Evolutionary conservation across 345 rosid genomes (phyloP).

Genomic region (Camelina sativa): DNA sequence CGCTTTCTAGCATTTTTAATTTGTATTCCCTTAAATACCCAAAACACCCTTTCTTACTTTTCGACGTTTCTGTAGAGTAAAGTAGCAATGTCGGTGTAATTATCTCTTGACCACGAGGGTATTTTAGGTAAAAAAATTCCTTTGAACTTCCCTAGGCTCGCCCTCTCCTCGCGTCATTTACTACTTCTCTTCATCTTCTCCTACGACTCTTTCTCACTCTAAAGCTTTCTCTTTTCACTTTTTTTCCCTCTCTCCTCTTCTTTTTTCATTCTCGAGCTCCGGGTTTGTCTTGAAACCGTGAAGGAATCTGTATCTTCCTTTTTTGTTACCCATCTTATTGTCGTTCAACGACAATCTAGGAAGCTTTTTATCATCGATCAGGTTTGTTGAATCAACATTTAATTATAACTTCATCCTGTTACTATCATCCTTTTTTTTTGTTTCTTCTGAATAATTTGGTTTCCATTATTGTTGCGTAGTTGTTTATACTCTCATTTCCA

Average conservation of each 20-base stretch:
- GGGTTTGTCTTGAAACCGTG: conserved; percentile 32
- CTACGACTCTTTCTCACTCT: conserved; percentile 8
- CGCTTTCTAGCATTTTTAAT: not conserved
- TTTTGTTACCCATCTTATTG: conserved; percentile 7
- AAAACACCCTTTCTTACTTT: conserved; percentile 27
- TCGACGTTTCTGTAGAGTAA: conserved; percentile 12
- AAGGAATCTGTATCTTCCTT: conserved; percentile 14
- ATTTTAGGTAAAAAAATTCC: not conserved
- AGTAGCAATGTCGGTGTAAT: conserved; percentile 42
- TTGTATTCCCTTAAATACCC: not conserved
- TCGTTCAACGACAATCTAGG: not conserved
- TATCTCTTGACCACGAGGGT: conserved; percentile 22
- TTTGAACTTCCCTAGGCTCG: conserved; percentile 47
- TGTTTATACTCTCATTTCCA: conserved; percentile 2
- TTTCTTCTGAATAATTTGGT: conserved; percentile 20
- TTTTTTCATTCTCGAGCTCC: conserved; percentile 23
- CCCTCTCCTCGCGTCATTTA: conserved; percentile 43
- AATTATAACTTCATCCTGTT: not conserved
- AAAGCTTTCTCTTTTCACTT: conserved; percentile 7
- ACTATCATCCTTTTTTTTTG: not conserved
- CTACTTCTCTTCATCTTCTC: conserved; percentile 2
- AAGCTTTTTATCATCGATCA: conserved; percentile 6
- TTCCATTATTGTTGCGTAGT: not conserved
- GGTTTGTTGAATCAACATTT: conserved; percentile 26
- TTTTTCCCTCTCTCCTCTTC: conserved; percentile 17